Percentiles rank a stretch among this genome's conserved stretches.
phyloP scores from a whole-genome alignment of 352 stramenopile genomes.

The Aphanomyces stellatus region DNA sequence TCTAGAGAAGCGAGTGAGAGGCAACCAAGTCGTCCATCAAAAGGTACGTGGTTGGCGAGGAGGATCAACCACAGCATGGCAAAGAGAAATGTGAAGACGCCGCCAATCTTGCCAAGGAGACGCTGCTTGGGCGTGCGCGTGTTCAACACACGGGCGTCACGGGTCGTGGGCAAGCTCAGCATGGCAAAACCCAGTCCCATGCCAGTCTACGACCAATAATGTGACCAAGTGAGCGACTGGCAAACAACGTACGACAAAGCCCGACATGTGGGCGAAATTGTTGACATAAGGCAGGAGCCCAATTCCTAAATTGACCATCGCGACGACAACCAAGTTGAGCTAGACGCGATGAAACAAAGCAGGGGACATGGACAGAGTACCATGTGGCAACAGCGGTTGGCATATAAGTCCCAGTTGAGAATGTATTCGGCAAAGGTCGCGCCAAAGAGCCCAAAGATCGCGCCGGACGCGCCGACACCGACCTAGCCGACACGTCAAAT shows the following conservation, averaged over 20 bases:
- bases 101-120: conserved; percentile 5
- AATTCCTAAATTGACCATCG: conserved; percentile 47
- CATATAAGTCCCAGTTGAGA: conserved; percentile 55
- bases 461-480: conserved; percentile 47
- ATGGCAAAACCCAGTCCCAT: conserved; percentile 13
- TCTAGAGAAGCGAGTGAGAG: not conserved
- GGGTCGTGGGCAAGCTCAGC: conserved; percentile 6
- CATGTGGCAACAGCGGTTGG: conserved; percentile 26
- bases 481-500: too few relatives aligned
- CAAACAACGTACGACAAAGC: conserved; percentile 31
- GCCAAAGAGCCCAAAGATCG: conserved; percentile 65
- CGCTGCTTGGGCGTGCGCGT: conserved; percentile 7
- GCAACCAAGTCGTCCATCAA: not conserved
- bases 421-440: conserved; percentile 54
- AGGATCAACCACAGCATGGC: conserved; percentile 7
- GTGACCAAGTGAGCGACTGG: not conserved
- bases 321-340: conserved; percentile 35
- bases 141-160: conserved; percentile 11
- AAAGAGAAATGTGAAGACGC: conserved; percentile 5
- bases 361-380: conserved; percentile 27
- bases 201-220: not conserved
- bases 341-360: conserved; percentile 12
- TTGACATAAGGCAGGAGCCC: conserved; percentile 64
- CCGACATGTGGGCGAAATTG: conserved; percentile 69
- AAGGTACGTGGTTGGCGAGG: conserved; percentile 1